Percentiles rank a stretch among this genome's conserved stretches.
phyloP scores from a whole-genome alignment of 176 grass and related monocot genomes.

The Oryza officinalis region DNA sequence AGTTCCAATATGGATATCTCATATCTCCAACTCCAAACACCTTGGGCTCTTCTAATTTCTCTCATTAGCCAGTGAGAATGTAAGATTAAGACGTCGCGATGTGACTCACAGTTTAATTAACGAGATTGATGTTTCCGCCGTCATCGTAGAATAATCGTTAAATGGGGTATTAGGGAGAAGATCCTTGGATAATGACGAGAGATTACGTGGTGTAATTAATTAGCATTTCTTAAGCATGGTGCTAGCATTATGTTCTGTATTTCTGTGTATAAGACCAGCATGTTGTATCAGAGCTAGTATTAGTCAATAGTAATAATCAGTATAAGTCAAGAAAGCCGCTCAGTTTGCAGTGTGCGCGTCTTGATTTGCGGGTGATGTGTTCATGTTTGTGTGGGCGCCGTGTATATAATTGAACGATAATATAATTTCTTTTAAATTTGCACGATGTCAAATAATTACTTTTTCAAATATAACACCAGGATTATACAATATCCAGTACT shows the following conservation, averaged over 20 bases:
- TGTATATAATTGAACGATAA: not conserved
- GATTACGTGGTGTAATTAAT: not conserved
- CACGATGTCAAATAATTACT: not conserved
- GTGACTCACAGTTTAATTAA: not conserved
- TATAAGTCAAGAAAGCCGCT: constrained; percentile 11
- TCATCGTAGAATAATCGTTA: constrained; percentile 6
- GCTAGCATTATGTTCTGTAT: not conserved
- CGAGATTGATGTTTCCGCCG: constrained; percentile 8
- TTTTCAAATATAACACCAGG: too few relatives aligned
- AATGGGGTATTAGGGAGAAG: not conserved
- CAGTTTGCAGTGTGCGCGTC: not conserved
- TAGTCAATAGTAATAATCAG: not conserved
- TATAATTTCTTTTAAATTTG: not conserved
- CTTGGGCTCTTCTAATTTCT: not conserved
- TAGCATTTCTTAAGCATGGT: not conserved
- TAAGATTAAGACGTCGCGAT: not conserved
- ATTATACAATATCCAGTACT: too few relatives aligned
- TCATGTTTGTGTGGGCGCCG: not conserved
- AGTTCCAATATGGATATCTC: too few relatives aligned
- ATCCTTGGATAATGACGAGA: not conserved
- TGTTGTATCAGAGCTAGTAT: not conserved
- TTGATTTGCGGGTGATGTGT: not conserved
- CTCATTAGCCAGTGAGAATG: not conserved
- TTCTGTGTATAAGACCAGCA: not conserved
- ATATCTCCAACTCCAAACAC: constrained; percentile 5